Evolutionary conservation across 1,284 basidiomycete genomes (phyloP), one percentile per base, ranked within the genome.

Genomic region (Papiliotrema nemorosa): DNA sequence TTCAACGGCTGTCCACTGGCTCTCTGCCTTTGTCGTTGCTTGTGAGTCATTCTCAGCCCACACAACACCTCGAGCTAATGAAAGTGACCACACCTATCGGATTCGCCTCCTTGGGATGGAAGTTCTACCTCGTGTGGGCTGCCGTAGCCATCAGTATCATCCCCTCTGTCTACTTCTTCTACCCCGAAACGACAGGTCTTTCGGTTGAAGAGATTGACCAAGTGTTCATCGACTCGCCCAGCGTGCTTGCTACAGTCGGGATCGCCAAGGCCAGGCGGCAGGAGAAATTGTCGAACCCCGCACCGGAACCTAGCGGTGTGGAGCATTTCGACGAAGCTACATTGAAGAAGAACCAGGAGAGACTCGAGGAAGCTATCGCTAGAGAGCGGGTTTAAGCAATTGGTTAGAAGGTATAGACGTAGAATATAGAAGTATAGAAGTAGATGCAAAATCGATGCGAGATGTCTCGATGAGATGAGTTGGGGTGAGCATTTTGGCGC

Each of bases 171-270:
- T 66, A 59, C 49, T 53, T 64, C 44, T 62, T 61, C 52, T 66
- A 63, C 52, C 64, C 64, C 26, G 64, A 66, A 45, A 66, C 64
- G 3, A 66, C 62, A 7, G 58, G 54, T 22, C 49, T 66, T 13
- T 56, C 57, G 2, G 49, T 66, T 33, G 64, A 66, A 50, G 64
- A 64, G 53, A 56, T 64, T 31, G 64, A 66, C 29, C 47, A 52
- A 29, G 52, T 60, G 7, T 60, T 60, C 48, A 56, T 60, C 37
- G 56, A 58, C 29, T 51, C 55, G 4, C 47, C 58, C 2, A 44
- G 38, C n/a, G 43, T 60, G 9, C 47, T 57, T 22, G 38, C 47
- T 13, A 57, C 55, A 3, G 52, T 53, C 14, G n/a, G 27, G 7
- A 27, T 55, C 1, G 58, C 58, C 4, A 52, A 49, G 26, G 16